Evolutionary conservation across 2,329 filamentous ascomycete species (phyloP), one percentile per base, ranked within the genome.

Genomic region (Cladophialophora exuberans): DNA sequence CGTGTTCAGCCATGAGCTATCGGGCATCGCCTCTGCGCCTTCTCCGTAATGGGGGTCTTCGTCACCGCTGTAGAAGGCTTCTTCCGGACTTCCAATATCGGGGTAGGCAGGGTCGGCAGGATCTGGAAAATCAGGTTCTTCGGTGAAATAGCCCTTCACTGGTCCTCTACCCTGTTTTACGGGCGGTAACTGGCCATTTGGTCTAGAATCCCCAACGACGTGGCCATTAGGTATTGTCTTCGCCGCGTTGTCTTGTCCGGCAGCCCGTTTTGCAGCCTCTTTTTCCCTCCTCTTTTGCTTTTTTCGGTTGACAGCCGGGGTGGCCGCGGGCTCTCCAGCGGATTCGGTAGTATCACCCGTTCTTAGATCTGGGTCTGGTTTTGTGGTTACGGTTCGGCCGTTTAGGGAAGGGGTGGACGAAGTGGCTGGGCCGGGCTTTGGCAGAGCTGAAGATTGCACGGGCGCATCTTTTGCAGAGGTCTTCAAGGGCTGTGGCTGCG

Each of bases 221-320:
- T 67, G 64, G 33, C 65, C 64, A 54, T 68, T 70, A 6, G 66
- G 68, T 15, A 49, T 25, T 5, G 42, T 18, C 18, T 55, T 42
- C 26, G 79, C 79, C 39, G 80, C 83, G 20, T 59, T 50, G 25
- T 79, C 39, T 22, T 42, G 39, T 20, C 7, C 79, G 38, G 80
- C 84, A 25, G 83, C 83, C 68, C 87, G 83, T 57, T 86, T 87
- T 26, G 89, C 88, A 28, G 88, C 88, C 73, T 83, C 79, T 72
- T 97, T 97, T 69, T 89, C 87, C 63, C 92, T 84, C 64, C 92
- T 85, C 79, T 96, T 97, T 72, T 94, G 89, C 79, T 97, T 97
- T 80, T 97, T 97, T 69, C 89, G 85, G 74, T 96, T 97, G 47
- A 92, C 87, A 6, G 79, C 68, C 39, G 77, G 77, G 39, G 77